phyloP scores from a whole-genome alignment of 805 yeast genomes.

The Lipomyces kockii region DNA sequence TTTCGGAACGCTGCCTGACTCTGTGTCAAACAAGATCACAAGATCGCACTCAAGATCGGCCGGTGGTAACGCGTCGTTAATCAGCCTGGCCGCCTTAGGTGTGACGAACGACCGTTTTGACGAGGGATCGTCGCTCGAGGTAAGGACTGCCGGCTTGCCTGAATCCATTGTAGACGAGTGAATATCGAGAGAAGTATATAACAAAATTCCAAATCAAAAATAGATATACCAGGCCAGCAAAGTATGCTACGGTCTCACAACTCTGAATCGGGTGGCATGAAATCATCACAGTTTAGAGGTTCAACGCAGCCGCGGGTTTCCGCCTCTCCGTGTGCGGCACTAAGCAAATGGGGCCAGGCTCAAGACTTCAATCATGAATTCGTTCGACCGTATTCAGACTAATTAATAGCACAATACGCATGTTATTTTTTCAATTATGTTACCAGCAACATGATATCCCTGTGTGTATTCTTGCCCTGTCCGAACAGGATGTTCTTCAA shows the following conservation, averaged over 20 bases:
- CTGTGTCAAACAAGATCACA: constrained; percentile 26
- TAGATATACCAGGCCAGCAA: background rate
- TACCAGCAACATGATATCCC: background rate
- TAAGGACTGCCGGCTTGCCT: background rate
- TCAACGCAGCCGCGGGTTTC: no score
- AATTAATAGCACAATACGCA: background rate
- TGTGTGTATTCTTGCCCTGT: background rate
- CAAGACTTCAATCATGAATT: no score
- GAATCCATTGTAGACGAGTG: background rate
- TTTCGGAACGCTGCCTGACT: constrained; percentile 8
- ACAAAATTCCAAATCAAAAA: background rate
- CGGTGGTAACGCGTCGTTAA: constrained; percentile 15
- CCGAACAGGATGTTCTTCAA: background rate
- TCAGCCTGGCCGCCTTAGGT: background rate
- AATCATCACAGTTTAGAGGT: no score
- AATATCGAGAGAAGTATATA: background rate
- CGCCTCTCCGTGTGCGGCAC: background rate
- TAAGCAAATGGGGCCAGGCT: background rate
- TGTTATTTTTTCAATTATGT: background rate
- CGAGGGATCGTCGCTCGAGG: background rate
- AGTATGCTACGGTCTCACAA: background rate
- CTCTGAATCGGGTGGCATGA: no score
- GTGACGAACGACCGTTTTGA: background rate
- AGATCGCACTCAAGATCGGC: constrained; percentile 21
- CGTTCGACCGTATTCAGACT: background rate